Evolutionary conservation across 345 rosid genomes (phyloP).

Genomic region (Bretschneidera sinensis): DNA sequence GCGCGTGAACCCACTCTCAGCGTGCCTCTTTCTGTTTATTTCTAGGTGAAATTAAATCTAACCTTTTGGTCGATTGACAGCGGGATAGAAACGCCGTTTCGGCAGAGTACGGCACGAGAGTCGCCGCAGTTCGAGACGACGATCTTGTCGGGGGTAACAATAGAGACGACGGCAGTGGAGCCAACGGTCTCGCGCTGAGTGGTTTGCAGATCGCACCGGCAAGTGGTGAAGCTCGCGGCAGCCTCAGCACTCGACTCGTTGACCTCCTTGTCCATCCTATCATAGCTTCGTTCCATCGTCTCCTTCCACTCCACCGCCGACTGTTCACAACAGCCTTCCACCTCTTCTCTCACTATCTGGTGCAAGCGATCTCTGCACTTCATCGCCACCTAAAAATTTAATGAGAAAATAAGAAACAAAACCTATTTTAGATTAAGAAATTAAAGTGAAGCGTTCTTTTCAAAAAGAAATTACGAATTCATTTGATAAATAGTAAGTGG

Average conservation of each 20-base stretch:
- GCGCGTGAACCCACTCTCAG: no score
- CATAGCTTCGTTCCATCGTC: conserved; percentile 50
- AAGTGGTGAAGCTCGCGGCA: conserved; percentile 17
- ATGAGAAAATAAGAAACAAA: no score
- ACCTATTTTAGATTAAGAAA: no score
- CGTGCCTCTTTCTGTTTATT: no score
- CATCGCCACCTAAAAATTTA: conserved; percentile 22
- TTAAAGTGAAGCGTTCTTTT: no score
- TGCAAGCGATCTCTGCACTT: conserved; percentile 33
- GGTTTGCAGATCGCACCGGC: conserved; percentile 70
- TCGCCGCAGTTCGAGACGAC: conserved; percentile 84
- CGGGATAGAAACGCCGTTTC: conserved; percentile 64
- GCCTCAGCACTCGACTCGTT: conserved; percentile 23
- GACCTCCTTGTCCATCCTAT: conserved; percentile 63
- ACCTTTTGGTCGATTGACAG: conserved; percentile 87
- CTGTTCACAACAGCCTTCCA: conserved; percentile 1
- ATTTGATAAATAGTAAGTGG: no score
- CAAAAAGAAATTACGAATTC: no score
- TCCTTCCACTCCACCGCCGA: conserved; percentile 45
- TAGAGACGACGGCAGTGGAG: conserved; percentile 74
- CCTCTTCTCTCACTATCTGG: conserved; percentile 27
- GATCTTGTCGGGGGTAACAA: conserved; percentile 61
- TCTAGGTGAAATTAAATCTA: not conserved
- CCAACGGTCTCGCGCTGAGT: conserved; percentile 90
- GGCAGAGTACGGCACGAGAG: conserved; percentile 83